Percentiles rank a stretch among this genome's conserved stretches.
These are phyloP conservation scores for Barnettozyma salicaria DNA, from an alignment of 805 yeast genomes.

Conservation along the genomic window DNA sequence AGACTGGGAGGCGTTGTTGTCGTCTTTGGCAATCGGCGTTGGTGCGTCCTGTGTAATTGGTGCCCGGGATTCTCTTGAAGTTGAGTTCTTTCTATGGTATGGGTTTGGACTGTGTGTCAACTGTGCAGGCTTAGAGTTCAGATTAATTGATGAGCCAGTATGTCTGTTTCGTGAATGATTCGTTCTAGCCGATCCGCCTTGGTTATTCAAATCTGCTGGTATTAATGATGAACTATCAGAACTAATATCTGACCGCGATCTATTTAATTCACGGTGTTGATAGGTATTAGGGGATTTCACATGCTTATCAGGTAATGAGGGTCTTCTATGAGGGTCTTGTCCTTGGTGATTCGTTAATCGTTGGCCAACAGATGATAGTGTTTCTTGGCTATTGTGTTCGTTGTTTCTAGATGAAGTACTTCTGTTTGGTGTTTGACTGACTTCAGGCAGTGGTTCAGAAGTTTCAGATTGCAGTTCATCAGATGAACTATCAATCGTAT, in stretches of 20 bases:
- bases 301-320: conserved; percentile 1
- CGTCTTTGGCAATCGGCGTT: conserved; percentile 1
- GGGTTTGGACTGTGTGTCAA: not conserved
- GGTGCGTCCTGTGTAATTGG: not conserved
- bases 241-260: not conserved
- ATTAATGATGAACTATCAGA: conserved; percentile 4
- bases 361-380: conserved; percentile 4
- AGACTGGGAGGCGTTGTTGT: not conserved
- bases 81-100: not conserved
- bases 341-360: conserved; percentile 1
- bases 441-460: too few species aligned
- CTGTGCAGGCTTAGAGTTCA: not conserved
- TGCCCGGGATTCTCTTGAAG: not conserved
- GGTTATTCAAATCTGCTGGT: too few species aligned
- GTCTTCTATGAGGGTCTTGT: conserved; percentile 5
- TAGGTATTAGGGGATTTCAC: not conserved
- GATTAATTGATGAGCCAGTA: conserved; percentile 21
- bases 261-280: not conserved
- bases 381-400: conserved; percentile 1
- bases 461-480: too few species aligned
- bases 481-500: too few species aligned
- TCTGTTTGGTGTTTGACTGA: too few species aligned
- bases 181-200: too few species aligned
- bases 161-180: conserved; percentile 35
- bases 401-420: too few species aligned